These are phyloP conservation scores for Serendipita sp. DNA, from an alignment of 768 basidiomycete species.

Conservation along the genomic window DNA sequence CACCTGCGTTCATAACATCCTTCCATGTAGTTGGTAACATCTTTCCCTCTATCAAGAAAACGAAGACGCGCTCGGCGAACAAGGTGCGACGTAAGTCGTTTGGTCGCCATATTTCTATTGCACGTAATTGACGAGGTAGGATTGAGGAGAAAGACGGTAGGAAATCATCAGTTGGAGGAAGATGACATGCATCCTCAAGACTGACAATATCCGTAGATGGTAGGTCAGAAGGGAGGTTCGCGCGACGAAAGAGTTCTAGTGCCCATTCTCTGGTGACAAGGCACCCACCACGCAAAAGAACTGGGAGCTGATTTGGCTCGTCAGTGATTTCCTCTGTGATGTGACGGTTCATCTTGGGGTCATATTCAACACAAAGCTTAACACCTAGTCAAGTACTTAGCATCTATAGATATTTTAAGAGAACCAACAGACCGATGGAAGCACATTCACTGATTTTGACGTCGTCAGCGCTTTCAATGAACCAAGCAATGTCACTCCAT, in stretches of 20 bases:
- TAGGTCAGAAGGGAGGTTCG: neutral
- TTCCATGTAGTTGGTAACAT: neutral
- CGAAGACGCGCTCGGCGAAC: neutral
- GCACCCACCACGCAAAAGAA: neutral
- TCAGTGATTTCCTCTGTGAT: neutral
- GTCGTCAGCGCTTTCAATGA: neutral
- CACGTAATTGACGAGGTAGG: neutral
- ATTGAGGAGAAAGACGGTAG: neutral
- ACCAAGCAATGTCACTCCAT: neutral
- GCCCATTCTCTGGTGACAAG: neutral
- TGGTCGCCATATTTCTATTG: neutral
- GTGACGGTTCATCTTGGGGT: neutral
- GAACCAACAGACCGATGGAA: neutral
- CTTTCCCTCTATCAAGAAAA: neutral
- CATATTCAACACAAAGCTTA: neutral
- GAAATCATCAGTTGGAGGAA: neutral
- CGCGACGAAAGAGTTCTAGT: neutral
- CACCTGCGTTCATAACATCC: neutral
- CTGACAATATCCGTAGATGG: neutral
- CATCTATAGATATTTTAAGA: neutral
- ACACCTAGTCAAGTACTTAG: neutral
- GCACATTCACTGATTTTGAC: neutral
- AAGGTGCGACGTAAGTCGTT: neutral
- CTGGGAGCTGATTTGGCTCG: neutral
- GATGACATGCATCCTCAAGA: neutral